These are phyloP conservation scores for Ophiostoma fasciatum DNA, from an alignment of 2,329 filamentous ascomycete species.

Conservation along the genomic window DNA sequence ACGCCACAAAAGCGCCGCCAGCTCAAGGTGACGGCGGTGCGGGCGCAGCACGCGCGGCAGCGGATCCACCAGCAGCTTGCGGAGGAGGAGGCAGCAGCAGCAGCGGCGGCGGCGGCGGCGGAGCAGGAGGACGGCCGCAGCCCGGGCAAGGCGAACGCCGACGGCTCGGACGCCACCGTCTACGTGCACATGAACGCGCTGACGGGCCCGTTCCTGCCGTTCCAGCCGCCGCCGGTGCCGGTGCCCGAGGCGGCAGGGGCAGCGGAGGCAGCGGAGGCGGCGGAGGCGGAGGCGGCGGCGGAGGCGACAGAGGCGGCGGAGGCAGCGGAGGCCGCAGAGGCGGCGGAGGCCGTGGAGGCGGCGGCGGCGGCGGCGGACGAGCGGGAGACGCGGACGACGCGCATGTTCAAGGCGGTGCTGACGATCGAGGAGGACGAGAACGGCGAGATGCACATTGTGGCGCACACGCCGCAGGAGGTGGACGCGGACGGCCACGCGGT, in stretches of 20 bases:
- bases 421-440: constrained; percentile 51
- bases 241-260: constrained; percentile 33
- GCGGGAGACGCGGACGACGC: constrained; percentile 27
- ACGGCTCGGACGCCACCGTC: constrained; percentile 41
- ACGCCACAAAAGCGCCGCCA: too few relatives aligned
- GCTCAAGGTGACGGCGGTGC: neutral
- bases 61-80: constrained; percentile 8
- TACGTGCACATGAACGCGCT: constrained; percentile 54
- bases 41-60: constrained; percentile 6
- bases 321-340: constrained; percentile 7
- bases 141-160: too few relatives aligned
- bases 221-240: constrained; percentile 72
- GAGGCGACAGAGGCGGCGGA: constrained; percentile 21
- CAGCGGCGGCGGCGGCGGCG: neutral
- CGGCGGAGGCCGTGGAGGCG: constrained; percentile 14
- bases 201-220: constrained; percentile 60
- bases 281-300: constrained; percentile 33
- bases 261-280: constrained; percentile 9
- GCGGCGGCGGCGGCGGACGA: constrained; percentile 19
- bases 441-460: constrained; percentile 44
- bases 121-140: too few relatives aligned
- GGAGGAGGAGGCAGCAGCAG: constrained; percentile 1
- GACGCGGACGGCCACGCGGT: constrained; percentile 22
- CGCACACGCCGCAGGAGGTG: constrained; percentile 44
- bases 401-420: constrained; percentile 48